These are phyloP conservation scores for Globisporangium yorkense DNA, from an alignment of 352 stramenopile genomes.

Conservation along the genomic window DNA sequence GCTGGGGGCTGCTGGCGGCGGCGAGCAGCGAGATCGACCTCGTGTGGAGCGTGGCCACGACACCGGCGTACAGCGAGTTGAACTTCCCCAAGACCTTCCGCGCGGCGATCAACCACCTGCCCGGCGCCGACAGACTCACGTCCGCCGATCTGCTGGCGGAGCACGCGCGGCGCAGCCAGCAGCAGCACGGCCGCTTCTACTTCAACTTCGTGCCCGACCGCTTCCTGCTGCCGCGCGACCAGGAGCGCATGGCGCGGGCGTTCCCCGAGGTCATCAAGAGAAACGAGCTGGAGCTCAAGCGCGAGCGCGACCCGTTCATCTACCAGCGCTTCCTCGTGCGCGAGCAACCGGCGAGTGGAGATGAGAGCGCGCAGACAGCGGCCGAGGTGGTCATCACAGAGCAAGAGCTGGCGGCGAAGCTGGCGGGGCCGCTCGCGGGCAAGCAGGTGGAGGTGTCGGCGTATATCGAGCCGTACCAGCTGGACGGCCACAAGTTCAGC, in stretches of 20 bases:
- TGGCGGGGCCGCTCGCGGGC: constrained; percentile 38
- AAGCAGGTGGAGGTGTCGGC: constrained; percentile 57
- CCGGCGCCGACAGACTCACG: constrained; percentile 43
- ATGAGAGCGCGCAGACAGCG: constrained; percentile 22
- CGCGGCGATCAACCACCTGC: constrained; percentile 68
- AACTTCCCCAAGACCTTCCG: constrained; percentile 34
- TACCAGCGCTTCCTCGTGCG: constrained; percentile 63
- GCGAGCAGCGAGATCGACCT: constrained; percentile 55
- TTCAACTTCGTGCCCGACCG: constrained; percentile 61
- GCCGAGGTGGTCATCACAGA: constrained; percentile 36
- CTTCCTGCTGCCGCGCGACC: constrained; percentile 58
- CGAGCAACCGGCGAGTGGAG: constrained; percentile 23
- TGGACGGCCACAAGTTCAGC: constrained; percentile 87
- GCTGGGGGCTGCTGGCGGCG: constrained; percentile 35
- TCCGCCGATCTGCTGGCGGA: constrained; percentile 33
- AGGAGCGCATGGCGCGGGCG: constrained; percentile 31
- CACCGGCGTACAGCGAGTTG: constrained; percentile 30
- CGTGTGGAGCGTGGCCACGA: constrained; percentile 42
- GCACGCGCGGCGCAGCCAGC: constrained; percentile 39
- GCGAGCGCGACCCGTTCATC: constrained; percentile 36
- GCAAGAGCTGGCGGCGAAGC: constrained; percentile 37
- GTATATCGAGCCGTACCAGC: constrained; percentile 80
- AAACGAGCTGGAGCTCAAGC: constrained; percentile 50
- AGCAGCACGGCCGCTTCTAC: constrained; percentile 51
- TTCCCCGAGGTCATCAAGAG: constrained; percentile 43